Base-by-base conservation (phyloP, 805 yeast species). In the Saturnispora mendoncae region DNA sequence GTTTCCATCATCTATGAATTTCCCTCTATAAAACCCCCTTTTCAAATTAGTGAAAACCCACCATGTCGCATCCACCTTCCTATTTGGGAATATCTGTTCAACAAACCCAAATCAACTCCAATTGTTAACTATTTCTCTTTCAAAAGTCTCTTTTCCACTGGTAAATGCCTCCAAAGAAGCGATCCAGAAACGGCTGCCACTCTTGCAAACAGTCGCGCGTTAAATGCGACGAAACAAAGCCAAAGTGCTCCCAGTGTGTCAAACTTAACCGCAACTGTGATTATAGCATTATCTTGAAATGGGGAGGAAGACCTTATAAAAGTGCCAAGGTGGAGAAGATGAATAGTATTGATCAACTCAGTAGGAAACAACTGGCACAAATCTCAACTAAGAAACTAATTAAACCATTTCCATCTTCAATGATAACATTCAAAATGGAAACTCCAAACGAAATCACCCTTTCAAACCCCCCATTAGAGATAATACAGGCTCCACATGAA, bases 251-350 rank as follows among this genome's bases (percentile, higher is more conserved):
- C 0, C 66, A 71, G 43, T 83, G 94, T 54, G 31, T 52, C 1
- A 75, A 71, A 46, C 57, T 68, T 2, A 57, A 60, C 1, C 56
- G 59, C 13, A 45, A 50, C 1, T 82, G 92, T 58, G 87, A 80
- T 52, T 83, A 82, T 49, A 64, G 78, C 4, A 51, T 82, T 8
- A 72, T 69, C 46, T 61, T 82, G 25, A 71, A 76, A 0, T 83
- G 90, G 90, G 87, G 85, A 15, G 88, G 88, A 0, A 58, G 87
- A 37, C 84, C 84, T 0, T 72, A 66, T 54, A 73, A 74, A 48
- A 63, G 64, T 35, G 56, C 64, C 3, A 63, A 61, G 53, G 54
- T 64, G 48, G 59, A 56, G 52, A 58, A 51, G 45, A 46, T 54
- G 50, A 58, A 53, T 41, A 55, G 55, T 1, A 39, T 58, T 15